A percentile compares a stretch with the other conserved stretches of the same genome.
Evolutionary conservation across 108 stramenopile genomes (phyloP).

Genomic region (Nannochloropsis gaditana): DNA sequence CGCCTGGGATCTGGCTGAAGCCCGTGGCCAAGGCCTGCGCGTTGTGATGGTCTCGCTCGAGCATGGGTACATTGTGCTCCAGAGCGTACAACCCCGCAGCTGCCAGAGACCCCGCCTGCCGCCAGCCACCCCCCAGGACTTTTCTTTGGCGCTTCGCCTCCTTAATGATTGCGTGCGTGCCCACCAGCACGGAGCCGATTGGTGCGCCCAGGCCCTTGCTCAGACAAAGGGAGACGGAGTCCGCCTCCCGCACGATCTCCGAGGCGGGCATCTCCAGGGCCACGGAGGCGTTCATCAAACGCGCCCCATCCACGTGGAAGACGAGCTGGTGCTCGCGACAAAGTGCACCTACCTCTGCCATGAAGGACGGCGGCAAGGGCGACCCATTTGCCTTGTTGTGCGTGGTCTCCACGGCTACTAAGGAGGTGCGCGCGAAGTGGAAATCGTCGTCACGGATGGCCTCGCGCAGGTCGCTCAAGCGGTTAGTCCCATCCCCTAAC

Average conservation of each 20-base stretch:
- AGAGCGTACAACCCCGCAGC: constrained; percentile 44
- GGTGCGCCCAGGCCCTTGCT: constrained; percentile 93
- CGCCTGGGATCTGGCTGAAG: constrained; percentile 25
- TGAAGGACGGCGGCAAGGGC: constrained; percentile 64
- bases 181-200: constrained; percentile 84
- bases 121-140: constrained; percentile 91
- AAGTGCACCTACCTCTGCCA: constrained; percentile 64
- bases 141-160: constrained; percentile 81
- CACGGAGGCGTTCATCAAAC: constrained; percentile 79
- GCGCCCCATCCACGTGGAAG: constrained; percentile 86
- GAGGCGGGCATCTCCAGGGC: constrained; percentile 57
- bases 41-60: constrained; percentile 43
- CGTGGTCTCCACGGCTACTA: constrained; percentile 90
- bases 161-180: constrained; percentile 58
- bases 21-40: constrained; percentile 33
- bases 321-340: constrained; percentile 51
- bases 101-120: constrained; percentile 61
- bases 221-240: constrained; percentile 85
- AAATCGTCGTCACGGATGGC: constrained; percentile 72
- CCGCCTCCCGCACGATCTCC: constrained; percentile 39
- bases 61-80: constrained; percentile 27
- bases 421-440: constrained; percentile 75
- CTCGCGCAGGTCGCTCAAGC: constrained; percentile 46
- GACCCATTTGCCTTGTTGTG: constrained; percentile 91
- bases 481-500: constrained; percentile 60